Evolutionary conservation across 1,284 basidiomycete species (phyloP).

Genomic region (Hortiboletus rubellus): DNA sequence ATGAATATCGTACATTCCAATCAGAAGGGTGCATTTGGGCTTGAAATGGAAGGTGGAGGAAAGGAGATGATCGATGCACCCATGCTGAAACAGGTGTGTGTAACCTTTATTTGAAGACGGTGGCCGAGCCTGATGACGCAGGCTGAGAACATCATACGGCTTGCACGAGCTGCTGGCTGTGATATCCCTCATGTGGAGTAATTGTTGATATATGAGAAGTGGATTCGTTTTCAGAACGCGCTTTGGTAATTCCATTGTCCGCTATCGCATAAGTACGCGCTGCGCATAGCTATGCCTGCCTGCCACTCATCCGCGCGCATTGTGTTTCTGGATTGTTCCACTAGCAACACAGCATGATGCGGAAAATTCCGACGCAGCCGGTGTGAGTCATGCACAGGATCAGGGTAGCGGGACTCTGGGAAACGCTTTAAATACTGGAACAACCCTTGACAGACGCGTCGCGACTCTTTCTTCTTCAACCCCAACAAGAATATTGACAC

Average conservation of each 20-base stretch:
- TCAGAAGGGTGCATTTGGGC: slow-evolving; percentile 61
- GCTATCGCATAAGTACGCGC: background rate
- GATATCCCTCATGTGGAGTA: slow-evolving; percentile 48
- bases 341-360: background rate
- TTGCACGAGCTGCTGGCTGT: slow-evolving; percentile 66
- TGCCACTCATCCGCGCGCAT: background rate
- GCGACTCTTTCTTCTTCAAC: background rate
- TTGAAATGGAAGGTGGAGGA: slow-evolving; percentile 61
- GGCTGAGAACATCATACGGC: slow-evolving; percentile 65
- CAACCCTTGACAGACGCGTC: background rate
- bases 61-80: slow-evolving; percentile 92
- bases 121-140: slow-evolving; percentile 30
- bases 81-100: slow-evolving; percentile 78
- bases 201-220: background rate
- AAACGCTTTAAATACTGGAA: slow-evolving; percentile 7
- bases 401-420: too few species aligned
- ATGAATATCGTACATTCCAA: slow-evolving; percentile 56
- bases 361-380: background rate
- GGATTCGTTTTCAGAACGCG: background rate
- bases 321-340: background rate
- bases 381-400: background rate
- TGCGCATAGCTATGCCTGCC: background rate
- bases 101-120: background rate
- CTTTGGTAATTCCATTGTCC: background rate
- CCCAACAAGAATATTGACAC: background rate